Evolutionary conservation across 495 filamentous ascomycete genomes (phyloP), one percentile per base, ranked within the genome.

Genomic region (Glarea lozoyensis): DNA sequence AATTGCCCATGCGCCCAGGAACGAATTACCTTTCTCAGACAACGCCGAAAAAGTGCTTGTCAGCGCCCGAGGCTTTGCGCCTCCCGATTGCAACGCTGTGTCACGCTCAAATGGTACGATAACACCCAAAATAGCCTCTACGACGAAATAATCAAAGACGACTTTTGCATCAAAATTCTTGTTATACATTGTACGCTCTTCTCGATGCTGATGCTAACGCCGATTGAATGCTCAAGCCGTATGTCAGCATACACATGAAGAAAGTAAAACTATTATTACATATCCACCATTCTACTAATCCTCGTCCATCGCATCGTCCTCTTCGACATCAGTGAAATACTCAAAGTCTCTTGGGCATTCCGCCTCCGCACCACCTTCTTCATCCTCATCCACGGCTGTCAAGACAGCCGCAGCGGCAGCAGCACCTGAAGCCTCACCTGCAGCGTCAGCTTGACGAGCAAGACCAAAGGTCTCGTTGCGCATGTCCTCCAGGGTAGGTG

Each of bases 301-400:
- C 19, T 12, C 18, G n/a, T 1, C 10, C n/a, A 36, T 37, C 37
- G 71, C 60, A 4, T 75, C 71, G 32, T 81, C 75, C 10, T 75
- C 78, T 45, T 82, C 82, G 3, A 72, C 73, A 36, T 93, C 88
- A 10, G 80, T 81, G 50, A 83, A 78, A 57, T 96, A 95, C 13
- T 88, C 80, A 60, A 97, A 97, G 22, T 88, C 84, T 13, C 73
- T 66, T 11, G 90, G 90, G 18, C 81, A 59, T 12, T 78, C 70
- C 2, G 90, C 89, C 53, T 95, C 89, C 54, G 88, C 82, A 10
- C 73, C 84, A 10, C 80, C 86, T 47, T 87, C 86, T 15, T 77
- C 81, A 56, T 94, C 89, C 62, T 95, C 88, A 50, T 93, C 84
- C 10, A 89, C 76, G 0, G 86, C 82, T 7, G 81, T 89, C 50